Conservation (phyloP, 176 grass and related monocot species). For the Poa annua region DNA sequence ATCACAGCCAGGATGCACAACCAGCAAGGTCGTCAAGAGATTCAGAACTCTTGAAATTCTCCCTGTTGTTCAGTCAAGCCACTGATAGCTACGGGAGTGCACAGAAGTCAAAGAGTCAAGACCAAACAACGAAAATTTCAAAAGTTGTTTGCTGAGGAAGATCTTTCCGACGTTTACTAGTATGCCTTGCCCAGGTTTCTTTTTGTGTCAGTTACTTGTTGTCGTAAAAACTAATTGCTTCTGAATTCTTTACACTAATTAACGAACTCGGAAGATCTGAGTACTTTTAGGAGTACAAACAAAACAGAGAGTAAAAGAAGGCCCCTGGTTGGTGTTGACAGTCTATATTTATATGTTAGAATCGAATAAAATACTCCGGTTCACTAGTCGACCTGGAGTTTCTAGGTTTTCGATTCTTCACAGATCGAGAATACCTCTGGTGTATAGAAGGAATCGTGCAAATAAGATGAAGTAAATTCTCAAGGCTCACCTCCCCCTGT, state of each 20-base stretch:
- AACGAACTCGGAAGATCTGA: not conserved
- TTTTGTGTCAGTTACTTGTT: not conserved
- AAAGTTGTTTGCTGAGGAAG: not conserved
- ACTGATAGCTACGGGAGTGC: slow-evolving; percentile 39
- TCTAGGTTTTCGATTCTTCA: not conserved
- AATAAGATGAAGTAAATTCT: not conserved
- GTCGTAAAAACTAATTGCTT: not conserved
- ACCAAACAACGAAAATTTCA: slow-evolving; percentile 1
- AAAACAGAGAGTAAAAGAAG: slow-evolving; percentile 13
- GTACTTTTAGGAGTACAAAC: not conserved
- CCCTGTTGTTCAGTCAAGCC: not conserved
- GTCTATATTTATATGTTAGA: not conserved
- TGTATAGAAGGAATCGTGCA: not conserved
- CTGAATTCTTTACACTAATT: not conserved
- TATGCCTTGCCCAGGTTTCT: not conserved
- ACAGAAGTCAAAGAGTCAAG: slow-evolving; percentile 10
- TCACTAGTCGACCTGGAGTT: not conserved
- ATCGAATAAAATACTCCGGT: slow-evolving; percentile 5
- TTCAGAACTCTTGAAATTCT: not conserved
- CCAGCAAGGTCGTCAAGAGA: not conserved
- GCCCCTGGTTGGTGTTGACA: not conserved
- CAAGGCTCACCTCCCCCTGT: slow-evolving; percentile 10
- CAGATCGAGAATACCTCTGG: not conserved
- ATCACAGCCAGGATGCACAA: not conserved
- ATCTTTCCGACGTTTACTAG: not conserved